Evolutionary conservation across 164 flowering plant genomes (phyloP).

Genomic region (Magnolia kwangsiensis): DNA sequence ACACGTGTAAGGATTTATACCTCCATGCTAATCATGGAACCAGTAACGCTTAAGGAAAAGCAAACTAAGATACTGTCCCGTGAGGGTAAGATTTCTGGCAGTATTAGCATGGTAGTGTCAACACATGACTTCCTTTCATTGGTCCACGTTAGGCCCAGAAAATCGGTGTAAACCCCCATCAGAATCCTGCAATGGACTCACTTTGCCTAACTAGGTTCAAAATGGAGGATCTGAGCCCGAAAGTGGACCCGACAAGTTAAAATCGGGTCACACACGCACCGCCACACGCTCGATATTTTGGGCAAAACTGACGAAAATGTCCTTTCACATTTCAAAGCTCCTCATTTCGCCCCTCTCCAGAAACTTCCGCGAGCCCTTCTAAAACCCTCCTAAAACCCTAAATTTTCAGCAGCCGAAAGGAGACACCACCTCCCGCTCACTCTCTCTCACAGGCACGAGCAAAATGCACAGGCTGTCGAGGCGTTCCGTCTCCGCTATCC

Average conservation of each 20-base stretch:
- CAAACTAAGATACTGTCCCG: no score
- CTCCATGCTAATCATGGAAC: no score
- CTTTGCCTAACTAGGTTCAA: not conserved
- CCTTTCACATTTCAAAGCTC: no score
- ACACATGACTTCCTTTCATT: no score
- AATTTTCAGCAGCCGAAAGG: not conserved
- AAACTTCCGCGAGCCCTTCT: not conserved
- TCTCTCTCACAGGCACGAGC: not conserved
- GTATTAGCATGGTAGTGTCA: no score
- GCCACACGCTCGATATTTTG: not conserved
- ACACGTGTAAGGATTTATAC: no score
- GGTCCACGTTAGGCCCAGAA: no score
- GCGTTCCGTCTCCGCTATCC: slow-evolving; percentile 56
- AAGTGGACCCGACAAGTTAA: not conserved
- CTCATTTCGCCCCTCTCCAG: not conserved
- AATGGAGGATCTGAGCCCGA: not conserved
- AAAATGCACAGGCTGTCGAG: slow-evolving; percentile 56
- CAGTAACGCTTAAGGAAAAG: no score
- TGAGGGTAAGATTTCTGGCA: no score
- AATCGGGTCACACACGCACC: not conserved
- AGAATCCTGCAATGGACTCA: no score
- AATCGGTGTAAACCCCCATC: no score
- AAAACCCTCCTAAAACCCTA: slow-evolving; percentile 13
- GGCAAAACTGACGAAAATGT: not conserved
- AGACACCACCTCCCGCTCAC: not conserved